A percentile compares a stretch with the other conserved stretches of the same genome.
phyloP scores from a whole-genome alignment of 768 basidiomycete genomes.

The Krasilnikovozyma curviuscula region DNA sequence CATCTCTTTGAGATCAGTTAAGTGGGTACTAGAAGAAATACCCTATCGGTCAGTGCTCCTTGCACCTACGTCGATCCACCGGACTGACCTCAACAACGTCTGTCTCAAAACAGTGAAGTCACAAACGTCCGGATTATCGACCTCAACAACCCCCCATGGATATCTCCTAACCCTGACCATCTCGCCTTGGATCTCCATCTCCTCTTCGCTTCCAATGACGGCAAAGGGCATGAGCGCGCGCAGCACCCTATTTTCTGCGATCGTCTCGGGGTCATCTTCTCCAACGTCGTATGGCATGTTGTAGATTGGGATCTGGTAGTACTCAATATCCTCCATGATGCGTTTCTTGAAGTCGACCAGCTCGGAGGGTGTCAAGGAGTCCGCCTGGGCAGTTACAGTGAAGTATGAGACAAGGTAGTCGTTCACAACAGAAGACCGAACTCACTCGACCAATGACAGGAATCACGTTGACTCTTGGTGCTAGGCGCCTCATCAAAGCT shows the following conservation, averaged over 20 bases:
- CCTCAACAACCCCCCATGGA: conserved; percentile 92
- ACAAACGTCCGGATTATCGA: conserved; percentile 8
- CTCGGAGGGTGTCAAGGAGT: conserved; percentile 82
- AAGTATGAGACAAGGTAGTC: not conserved
- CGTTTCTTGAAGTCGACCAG: conserved; percentile 90
- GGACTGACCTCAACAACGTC: conserved; percentile 2
- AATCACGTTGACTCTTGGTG: conserved; percentile 95
- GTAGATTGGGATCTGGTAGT: conserved; percentile 89
- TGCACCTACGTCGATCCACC: too few relatives aligned
- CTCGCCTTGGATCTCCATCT: conserved; percentile 81
- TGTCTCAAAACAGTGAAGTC: conserved; percentile 4
- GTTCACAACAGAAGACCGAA: not conserved
- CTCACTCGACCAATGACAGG: conserved; percentile 55
- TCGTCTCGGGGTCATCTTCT: conserved; percentile 78
- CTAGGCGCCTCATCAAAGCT: conserved; percentile 93
- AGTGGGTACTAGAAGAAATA: conserved; percentile 49
- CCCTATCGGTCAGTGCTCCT: not conserved
- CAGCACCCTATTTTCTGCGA: conserved; percentile 90
- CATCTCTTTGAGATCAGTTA: conserved; percentile 74
- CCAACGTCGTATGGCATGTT: conserved; percentile 52
- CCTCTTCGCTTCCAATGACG: conserved; percentile 90
- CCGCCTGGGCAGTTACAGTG: conserved; percentile 54
- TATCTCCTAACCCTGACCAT: conserved; percentile 82
- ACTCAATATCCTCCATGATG: conserved; percentile 90
- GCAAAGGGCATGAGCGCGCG: conserved; percentile 88